Evolutionary conservation across 495 filamentous ascomycete genomes (phyloP).

Genomic region (Penicillium verhagenii): DNA sequence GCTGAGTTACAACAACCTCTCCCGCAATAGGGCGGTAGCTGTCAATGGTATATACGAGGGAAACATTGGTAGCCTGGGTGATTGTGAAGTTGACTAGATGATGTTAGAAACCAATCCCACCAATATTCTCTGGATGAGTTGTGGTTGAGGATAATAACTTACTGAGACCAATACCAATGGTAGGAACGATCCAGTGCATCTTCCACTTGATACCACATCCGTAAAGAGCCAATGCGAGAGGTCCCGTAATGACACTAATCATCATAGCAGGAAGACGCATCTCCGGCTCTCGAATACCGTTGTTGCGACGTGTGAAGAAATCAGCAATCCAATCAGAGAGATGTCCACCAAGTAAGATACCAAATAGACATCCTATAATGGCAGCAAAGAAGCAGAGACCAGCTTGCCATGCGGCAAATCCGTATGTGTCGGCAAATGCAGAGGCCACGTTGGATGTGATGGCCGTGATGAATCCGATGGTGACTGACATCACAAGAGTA

Average conservation of each 20-base stretch:
- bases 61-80: conserved; percentile 49
- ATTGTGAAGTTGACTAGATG: conserved; percentile 47
- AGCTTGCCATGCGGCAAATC: conserved; percentile 47
- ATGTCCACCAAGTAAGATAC: conserved; percentile 48
- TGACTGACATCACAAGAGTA: conserved; percentile 47
- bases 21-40: conserved; percentile 55
- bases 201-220: conserved; percentile 50
- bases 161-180: conserved; percentile 45
- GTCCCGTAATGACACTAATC: conserved; percentile 42
- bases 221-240: conserved; percentile 48
- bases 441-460: conserved; percentile 51
- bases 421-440: conserved; percentile 44
- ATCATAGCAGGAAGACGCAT: conserved; percentile 52
- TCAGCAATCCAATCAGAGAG: conserved; percentile 52
- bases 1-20: conserved; percentile 48
- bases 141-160: background rate
- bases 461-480: conserved; percentile 54
- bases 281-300: conserved; percentile 54
- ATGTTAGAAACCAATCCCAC: background rate
- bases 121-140: too few relatives aligned
- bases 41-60: conserved; percentile 55
- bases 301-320: conserved; percentile 48
- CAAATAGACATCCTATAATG: conserved; percentile 48
- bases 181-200: conserved; percentile 56
- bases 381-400: conserved; percentile 51